Percentiles rank a stretch among this genome's conserved stretches.
Conservation (phyloP, 2,329 filamentous ascomycete species). For the Aspergillus transmontanensis region DNA sequence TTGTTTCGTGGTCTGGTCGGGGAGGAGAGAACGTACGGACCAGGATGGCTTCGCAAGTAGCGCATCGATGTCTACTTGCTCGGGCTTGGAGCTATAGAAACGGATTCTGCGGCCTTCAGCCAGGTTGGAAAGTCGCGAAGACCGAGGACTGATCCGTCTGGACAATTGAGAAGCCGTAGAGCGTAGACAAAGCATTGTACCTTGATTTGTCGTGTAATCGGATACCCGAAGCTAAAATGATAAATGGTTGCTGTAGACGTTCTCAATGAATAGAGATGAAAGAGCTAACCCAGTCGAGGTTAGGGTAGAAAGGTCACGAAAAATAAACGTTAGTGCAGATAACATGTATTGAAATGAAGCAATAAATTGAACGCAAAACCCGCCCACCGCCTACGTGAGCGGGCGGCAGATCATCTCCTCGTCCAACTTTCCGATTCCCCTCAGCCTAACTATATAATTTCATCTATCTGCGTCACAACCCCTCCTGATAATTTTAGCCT, state of each 20-base stretch:
- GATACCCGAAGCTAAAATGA: background rate
- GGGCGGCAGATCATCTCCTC: slow-evolving; percentile 8
- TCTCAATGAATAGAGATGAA: background rate
- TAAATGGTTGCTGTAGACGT: background rate
- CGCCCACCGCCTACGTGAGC: slow-evolving; percentile 24
- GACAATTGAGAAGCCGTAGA: slow-evolving; percentile 18
- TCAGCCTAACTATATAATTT: background rate
- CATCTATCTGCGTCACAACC: slow-evolving; percentile 6
- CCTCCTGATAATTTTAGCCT: slow-evolving; percentile 1
- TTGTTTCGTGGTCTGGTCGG: slow-evolving; percentile 40
- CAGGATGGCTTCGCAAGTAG: slow-evolving; percentile 74
- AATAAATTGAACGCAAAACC: background rate
- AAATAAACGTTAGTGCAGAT: background rate
- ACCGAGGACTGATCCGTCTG: slow-evolving; percentile 10
- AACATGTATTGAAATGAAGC: background rate
- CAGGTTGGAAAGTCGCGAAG: slow-evolving; percentile 8
- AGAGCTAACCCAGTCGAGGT: background rate
- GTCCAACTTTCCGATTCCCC: background rate
- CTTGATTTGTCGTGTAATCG: background rate
- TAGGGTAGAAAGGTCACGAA: background rate
- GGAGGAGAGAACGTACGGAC: slow-evolving; percentile 78
- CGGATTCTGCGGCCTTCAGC: slow-evolving; percentile 6
- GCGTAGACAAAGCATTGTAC: slow-evolving; percentile 20
- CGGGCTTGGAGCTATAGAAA: slow-evolving; percentile 30
- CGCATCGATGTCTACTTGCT: slow-evolving; percentile 33